Evolutionary conservation across 176 grass and related monocot species (phyloP).

Genomic region (Musa beccarii): DNA sequence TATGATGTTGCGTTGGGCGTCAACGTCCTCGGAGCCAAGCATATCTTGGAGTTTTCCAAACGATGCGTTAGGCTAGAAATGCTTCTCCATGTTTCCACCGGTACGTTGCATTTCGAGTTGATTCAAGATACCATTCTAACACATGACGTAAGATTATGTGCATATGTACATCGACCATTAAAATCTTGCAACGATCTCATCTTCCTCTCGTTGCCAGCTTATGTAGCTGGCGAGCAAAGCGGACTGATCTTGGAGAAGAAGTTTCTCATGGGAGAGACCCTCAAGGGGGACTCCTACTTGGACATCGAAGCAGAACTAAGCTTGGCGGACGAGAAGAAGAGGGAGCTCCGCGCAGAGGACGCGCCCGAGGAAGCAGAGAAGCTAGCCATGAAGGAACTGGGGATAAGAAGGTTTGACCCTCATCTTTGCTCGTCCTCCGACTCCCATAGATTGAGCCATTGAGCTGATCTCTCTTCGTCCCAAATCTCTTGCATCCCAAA

Average conservation of each 20-base stretch:
- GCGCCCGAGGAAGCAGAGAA: constrained; percentile 19
- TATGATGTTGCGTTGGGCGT: constrained; percentile 46
- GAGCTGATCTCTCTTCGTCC: background rate
- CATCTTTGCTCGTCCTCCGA: no score
- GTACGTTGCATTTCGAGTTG: background rate
- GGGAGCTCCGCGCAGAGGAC: background rate
- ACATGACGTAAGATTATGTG: no score
- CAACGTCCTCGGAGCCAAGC: constrained; percentile 42
- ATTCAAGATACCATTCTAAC: no score
- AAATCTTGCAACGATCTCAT: no score
- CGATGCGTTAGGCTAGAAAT: background rate
- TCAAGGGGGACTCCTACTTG: background rate
- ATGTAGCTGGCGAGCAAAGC: background rate
- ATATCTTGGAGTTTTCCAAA: constrained; percentile 11
- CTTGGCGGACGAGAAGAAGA: constrained; percentile 10
- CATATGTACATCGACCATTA: no score
- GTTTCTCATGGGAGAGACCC: constrained; percentile 12
- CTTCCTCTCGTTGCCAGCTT: background rate
- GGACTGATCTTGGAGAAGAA: constrained; percentile 22
- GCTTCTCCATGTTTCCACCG: constrained; percentile 12
- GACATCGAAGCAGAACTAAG: constrained; percentile 29
- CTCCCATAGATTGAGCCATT: no score
- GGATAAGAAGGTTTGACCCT: constrained; percentile 34
- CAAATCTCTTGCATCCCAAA: background rate
- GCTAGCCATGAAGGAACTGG: constrained; percentile 72